These are phyloP conservation scores for Linderina pennispora DNA, from an alignment of 192 early-diverging fungal species.

Conservation along the genomic window DNA sequence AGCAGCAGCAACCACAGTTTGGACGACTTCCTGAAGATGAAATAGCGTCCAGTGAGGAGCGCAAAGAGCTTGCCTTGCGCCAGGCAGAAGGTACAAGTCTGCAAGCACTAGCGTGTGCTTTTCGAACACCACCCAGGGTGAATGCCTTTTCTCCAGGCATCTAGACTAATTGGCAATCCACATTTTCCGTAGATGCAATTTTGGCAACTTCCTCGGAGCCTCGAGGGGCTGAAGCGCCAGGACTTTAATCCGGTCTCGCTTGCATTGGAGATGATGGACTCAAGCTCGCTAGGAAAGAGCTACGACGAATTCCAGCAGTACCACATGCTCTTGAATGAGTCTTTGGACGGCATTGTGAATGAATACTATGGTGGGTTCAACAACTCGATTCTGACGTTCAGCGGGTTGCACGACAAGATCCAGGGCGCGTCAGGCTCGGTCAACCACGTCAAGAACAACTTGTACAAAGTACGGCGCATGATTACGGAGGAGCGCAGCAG, in stretches of 20 bases:
- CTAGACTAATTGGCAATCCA: neutral
- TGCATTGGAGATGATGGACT: slow-evolving; percentile 68
- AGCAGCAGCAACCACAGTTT: too few relatives aligned
- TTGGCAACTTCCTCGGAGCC: slow-evolving; percentile 43
- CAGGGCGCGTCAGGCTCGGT: slow-evolving; percentile 59
- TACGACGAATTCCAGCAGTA: slow-evolving; percentile 59
- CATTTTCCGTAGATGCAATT: slow-evolving; percentile 19
- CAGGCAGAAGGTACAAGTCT: slow-evolving; percentile 35
- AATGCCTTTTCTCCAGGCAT: too few relatives aligned
- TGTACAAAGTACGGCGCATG: slow-evolving; percentile 58
- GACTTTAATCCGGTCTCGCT: slow-evolving; percentile 72
- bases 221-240: slow-evolving; percentile 33
- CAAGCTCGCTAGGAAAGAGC: slow-evolving; percentile 60
- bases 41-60: slow-evolving; percentile 11
- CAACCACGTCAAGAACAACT: slow-evolving; percentile 54
- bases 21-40: neutral
- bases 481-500: slow-evolving; percentile 58
- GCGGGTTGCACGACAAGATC: slow-evolving; percentile 68
- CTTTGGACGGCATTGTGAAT: slow-evolving; percentile 65
- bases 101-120: neutral
- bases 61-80: slow-evolving; percentile 40
- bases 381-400: slow-evolving; percentile 74
- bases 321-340: slow-evolving; percentile 54
- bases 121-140: too few relatives aligned
- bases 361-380: slow-evolving; percentile 81